These are phyloP conservation scores for Saraca asoca DNA, from an alignment of 331 rosid species.

Conservation along the genomic window DNA sequence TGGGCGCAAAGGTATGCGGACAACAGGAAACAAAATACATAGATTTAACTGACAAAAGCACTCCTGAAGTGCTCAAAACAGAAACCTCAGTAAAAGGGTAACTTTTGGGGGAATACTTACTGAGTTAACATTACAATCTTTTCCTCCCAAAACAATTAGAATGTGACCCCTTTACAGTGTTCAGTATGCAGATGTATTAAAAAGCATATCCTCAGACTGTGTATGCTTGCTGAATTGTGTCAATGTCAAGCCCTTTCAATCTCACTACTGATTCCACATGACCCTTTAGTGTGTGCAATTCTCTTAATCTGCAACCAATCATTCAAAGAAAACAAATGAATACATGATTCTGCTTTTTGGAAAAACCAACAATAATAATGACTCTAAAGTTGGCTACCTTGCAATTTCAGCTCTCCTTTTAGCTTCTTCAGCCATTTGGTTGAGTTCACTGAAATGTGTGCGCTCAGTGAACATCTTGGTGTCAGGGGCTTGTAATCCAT, in stretches of 20 bases:
- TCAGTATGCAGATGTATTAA: conserved; percentile 33
- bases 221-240: conserved; percentile 96
- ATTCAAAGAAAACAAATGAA: conserved; percentile 20
- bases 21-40: conserved; percentile 22
- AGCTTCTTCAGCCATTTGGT: conserved; percentile 98
- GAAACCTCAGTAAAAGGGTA: conserved; percentile 18
- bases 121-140: conserved; percentile 32
- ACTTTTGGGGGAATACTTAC: conserved; percentile 5
- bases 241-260: conserved; percentile 93
- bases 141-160: conserved; percentile 39
- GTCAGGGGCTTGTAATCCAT: conserved; percentile 88
- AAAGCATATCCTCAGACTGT: conserved; percentile 62
- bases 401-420: conserved; percentile 98
- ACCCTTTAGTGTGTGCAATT: conserved; percentile 88
- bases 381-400: too few species aligned
- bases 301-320: conserved; percentile 74
- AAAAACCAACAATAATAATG: too few species aligned
- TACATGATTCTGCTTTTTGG: not conserved
- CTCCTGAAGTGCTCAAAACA: conserved; percentile 41
- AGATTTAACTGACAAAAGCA: conserved; percentile 34
- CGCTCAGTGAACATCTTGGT: conserved; percentile 80
- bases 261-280: conserved; percentile 98
- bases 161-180: conserved; percentile 40
- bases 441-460: conserved; percentile 81
- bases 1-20: not conserved